Conservation (phyloP, 2,329 filamentous ascomycete species). For the Neonectria hederae region DNA sequence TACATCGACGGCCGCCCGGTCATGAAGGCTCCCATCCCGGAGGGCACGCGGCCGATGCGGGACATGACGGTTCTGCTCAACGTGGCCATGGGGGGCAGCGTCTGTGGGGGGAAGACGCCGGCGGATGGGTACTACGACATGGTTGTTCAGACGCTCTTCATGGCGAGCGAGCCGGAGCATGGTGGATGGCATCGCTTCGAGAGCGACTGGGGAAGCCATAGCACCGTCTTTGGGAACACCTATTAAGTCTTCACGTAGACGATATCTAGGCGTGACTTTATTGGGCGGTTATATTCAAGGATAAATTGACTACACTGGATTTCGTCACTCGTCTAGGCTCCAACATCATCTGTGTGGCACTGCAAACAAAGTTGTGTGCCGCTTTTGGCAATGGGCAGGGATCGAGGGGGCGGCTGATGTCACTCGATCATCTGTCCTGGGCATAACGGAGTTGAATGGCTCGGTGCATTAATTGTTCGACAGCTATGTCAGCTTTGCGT, state of each 20-base stretch:
- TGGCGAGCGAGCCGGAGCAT: slow-evolving; percentile 60
- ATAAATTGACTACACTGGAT: neutral
- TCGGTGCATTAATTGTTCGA: too few species aligned
- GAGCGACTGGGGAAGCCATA: slow-evolving; percentile 54
- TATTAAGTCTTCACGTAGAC: slow-evolving; percentile 36
- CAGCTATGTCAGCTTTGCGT: neutral
- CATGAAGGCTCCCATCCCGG: slow-evolving; percentile 65
- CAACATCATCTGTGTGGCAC: slow-evolving; percentile 5
- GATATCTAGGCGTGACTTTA: neutral
- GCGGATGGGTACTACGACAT: slow-evolving; percentile 65
- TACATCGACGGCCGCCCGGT: slow-evolving; percentile 66
- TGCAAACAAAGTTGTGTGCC: neutral
- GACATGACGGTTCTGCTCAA: slow-evolving; percentile 68
- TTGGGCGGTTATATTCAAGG: neutral
- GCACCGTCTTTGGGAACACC: slow-evolving; percentile 44
- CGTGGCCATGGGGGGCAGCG: slow-evolving; percentile 70
- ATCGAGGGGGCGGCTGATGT: neutral
- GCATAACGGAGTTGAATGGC: neutral
- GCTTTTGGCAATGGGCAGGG: neutral
- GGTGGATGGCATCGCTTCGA: slow-evolving; percentile 67
- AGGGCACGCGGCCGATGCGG: slow-evolving; percentile 62
- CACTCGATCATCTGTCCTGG: neutral
- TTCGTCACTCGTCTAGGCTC: neutral
- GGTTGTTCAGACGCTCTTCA: slow-evolving; percentile 61
- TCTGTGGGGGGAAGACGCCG: slow-evolving; percentile 62